Percentiles rank a stretch among this genome's conserved stretches.
Evolutionary conservation across 805 yeast species (phyloP).

Genomic region (Metschnikowia kunwiensis): DNA sequence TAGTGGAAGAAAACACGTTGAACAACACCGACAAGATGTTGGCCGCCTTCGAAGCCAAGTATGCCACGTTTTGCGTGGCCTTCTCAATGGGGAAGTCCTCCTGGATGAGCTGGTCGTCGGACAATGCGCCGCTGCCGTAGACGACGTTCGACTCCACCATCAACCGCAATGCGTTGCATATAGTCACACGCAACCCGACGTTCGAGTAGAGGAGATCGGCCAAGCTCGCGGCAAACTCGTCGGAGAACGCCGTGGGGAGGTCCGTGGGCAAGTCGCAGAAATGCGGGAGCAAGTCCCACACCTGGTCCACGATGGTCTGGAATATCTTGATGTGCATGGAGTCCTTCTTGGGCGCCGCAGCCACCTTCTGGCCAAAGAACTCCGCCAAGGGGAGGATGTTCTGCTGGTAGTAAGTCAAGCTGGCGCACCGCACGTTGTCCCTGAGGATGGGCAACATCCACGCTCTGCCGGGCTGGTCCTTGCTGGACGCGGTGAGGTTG

Average conservation of each 20-base stretch:
- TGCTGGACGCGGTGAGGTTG: constrained; percentile 55
- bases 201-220: constrained; percentile 72
- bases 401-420: constrained; percentile 57
- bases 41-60: constrained; percentile 61
- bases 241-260: constrained; percentile 58
- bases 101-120: constrained; percentile 54
- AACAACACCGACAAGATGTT: constrained; percentile 83
- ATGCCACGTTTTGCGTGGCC: constrained; percentile 57
- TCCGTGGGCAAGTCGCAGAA: constrained; percentile 87
- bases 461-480: constrained; percentile 74
- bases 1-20: constrained; percentile 89
- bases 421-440: constrained; percentile 75
- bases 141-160: constrained; percentile 74
- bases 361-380: constrained; percentile 50
- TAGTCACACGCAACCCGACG: constrained; percentile 71
- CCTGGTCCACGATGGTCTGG: constrained; percentile 82
- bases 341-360: constrained; percentile 43
- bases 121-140: constrained; percentile 57
- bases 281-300: constrained; percentile 87
- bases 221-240: constrained; percentile 72
- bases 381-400: constrained; percentile 65
- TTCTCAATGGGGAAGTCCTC: constrained; percentile 57
- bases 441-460: constrained; percentile 91
- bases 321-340: constrained; percentile 75
- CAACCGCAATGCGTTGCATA: constrained; percentile 77